Percentiles rank a stretch among this genome's conserved stretches.
phyloP scores from a whole-genome alignment of 768 basidiomycete genomes.

The Cubamyces lactineus region DNA sequence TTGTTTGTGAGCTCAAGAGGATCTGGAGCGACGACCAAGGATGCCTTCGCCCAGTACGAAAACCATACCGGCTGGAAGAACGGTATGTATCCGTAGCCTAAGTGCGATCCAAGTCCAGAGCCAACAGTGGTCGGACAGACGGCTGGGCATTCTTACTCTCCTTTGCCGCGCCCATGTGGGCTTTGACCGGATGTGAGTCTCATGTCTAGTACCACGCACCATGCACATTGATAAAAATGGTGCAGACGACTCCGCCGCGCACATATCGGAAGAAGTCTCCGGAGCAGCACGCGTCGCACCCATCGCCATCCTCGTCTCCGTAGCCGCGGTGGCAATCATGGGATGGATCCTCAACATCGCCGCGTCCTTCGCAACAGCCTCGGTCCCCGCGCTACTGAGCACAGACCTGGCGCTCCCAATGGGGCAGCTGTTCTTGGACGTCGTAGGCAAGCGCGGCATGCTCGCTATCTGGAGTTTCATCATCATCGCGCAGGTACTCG shows the following conservation, averaged over 20 bases:
- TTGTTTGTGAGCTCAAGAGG: constrained; percentile 59
- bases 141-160: constrained; percentile 75
- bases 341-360: constrained; percentile 68
- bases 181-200: constrained; percentile 68
- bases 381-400: constrained; percentile 52
- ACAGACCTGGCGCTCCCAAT: constrained; percentile 62
- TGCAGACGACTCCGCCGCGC: constrained; percentile 74
- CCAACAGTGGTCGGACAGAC: constrained; percentile 39
- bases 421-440: constrained; percentile 69
- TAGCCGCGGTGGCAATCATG: constrained; percentile 56
- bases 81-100: constrained; percentile 44
- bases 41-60: constrained; percentile 69
- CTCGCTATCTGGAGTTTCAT: constrained; percentile 71
- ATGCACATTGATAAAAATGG: too few species aligned
- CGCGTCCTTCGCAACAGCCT: constrained; percentile 62
- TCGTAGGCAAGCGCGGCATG: constrained; percentile 71
- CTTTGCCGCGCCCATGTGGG: constrained; percentile 80
- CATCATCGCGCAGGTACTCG: constrained; percentile 56
- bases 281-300: constrained; percentile 67
- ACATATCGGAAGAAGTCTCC: constrained; percentile 73
- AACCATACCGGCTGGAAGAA: constrained; percentile 71
- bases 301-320: constrained; percentile 67
- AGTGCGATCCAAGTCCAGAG: too few species aligned
- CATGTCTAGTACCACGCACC: not conserved
- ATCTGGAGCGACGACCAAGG: constrained; percentile 59